Percentiles rank a stretch among this genome's conserved stretches.
These are phyloP conservation scores for Aechmea fasciata DNA, from an alignment of 176 grass and related monocot species.

Conservation along the genomic window DNA sequence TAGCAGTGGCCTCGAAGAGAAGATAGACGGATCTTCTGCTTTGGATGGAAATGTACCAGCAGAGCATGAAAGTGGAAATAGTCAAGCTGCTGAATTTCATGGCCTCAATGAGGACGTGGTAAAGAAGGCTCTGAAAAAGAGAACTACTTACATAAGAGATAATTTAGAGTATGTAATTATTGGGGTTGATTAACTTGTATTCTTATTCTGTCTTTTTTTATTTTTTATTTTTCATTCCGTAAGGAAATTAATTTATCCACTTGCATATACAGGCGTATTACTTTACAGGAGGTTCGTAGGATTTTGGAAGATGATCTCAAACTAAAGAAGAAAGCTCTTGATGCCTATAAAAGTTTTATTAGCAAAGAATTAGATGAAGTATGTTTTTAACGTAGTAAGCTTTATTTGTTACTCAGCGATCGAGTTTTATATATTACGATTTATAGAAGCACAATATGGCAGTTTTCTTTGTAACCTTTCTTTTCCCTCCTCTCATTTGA, in stretches of 20 bases:
- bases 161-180: conserved; percentile 66
- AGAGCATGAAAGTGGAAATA: conserved; percentile 22
- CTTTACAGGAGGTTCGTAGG: conserved; percentile 66
- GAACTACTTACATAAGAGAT: conserved; percentile 59
- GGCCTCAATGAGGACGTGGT: conserved; percentile 57
- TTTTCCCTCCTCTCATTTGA: conserved; percentile 9
- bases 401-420: conserved; percentile 13
- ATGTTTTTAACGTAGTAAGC: conserved; percentile 14
- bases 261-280: conserved; percentile 64
- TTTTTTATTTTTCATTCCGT: conserved; percentile 6
- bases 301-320: conserved; percentile 89
- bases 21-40: conserved; percentile 23
- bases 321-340: conserved; percentile 67
- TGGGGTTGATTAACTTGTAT: not conserved
- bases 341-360: conserved; percentile 59
- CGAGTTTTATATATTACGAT: conserved; percentile 16
- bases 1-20: conserved; percentile 26
- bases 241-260: conserved; percentile 18
- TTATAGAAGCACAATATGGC: conserved; percentile 10
- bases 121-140: conserved; percentile 60
- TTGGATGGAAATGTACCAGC: conserved; percentile 5
- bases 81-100: conserved; percentile 21
- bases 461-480: conserved; percentile 5
- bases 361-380: conserved; percentile 62
- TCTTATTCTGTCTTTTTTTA: not conserved